Conservation (phyloP, 176 grass and related monocot genomes). For the Eleusine coracana region DNA sequence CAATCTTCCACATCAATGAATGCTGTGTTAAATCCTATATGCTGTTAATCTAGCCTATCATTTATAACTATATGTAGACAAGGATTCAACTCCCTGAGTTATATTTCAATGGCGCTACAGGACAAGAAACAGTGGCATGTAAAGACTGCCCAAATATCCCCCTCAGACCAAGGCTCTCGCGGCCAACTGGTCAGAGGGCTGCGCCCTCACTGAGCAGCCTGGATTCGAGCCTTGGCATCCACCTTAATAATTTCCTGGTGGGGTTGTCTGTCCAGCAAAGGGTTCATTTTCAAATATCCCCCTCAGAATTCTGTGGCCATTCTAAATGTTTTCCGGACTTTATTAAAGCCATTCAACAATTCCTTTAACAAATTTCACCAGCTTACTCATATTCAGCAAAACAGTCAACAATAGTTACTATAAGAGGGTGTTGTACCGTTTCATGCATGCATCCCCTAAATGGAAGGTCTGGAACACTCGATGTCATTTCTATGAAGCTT, state of each 20-base stretch:
- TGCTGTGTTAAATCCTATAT: slow-evolving; percentile 11
- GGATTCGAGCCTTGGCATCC: too few relatives aligned
- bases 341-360: slow-evolving; percentile 23
- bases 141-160: slow-evolving; percentile 19
- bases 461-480: neutral
- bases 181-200: too few relatives aligned
- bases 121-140: slow-evolving; percentile 31
- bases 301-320: too few relatives aligned
- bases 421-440: slow-evolving; percentile 7
- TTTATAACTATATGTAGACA: slow-evolving; percentile 1
- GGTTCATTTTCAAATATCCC: too few relatives aligned
- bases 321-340: slow-evolving; percentile 1
- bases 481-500: neutral
- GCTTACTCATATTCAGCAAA: slow-evolving; percentile 21
- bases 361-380: slow-evolving; percentile 20
- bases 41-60: slow-evolving; percentile 13
- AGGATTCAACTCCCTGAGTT: neutral
- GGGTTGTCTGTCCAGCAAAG: too few relatives aligned
- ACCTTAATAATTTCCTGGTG: too few relatives aligned
- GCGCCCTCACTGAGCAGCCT: too few relatives aligned
- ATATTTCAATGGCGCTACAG: slow-evolving; percentile 3
- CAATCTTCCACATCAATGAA: slow-evolving; percentile 10
- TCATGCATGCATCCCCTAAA: slow-evolving; percentile 10
- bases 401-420: neutral
- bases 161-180: too few relatives aligned